Evolutionary conservation across 352 stramenopile genomes (phyloP).

Genomic region (Phytophthora rubi): DNA sequence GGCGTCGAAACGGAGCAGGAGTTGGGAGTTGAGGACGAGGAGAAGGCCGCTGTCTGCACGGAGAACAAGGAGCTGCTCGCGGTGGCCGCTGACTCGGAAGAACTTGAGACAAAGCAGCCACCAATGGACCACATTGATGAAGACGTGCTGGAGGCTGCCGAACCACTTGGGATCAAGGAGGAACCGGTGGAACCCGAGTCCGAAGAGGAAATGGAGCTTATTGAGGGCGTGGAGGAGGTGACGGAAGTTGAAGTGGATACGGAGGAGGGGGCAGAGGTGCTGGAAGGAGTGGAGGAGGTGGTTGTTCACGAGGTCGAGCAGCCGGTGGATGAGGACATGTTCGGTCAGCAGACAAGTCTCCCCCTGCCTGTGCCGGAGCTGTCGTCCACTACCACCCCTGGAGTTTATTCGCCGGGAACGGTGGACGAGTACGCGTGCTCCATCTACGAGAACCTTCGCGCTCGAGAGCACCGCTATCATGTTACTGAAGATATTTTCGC

Average conservation of each 20-base stretch:
- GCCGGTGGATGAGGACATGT: slow-evolving; percentile 24
- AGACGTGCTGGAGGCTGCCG: slow-evolving; percentile 9
- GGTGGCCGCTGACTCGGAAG: slow-evolving; percentile 1
- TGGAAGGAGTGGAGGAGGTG: slow-evolving; percentile 9
- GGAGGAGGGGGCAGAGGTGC: not conserved
- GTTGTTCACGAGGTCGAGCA: slow-evolving; percentile 24
- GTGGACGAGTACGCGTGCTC: slow-evolving; percentile 61
- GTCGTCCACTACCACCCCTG: not conserved
- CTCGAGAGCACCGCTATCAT: slow-evolving; percentile 51
- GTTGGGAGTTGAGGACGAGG: slow-evolving; percentile 21
- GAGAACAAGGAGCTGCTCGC: slow-evolving; percentile 8
- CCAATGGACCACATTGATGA: slow-evolving; percentile 4
- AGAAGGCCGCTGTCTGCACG: slow-evolving; percentile 13
- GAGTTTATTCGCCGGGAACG: slow-evolving; percentile 43
- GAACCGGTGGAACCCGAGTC: slow-evolving; percentile 10
- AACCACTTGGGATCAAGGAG: slow-evolving; percentile 3
- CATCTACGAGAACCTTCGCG: slow-evolving; percentile 60
- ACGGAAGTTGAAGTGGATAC: slow-evolving; percentile 21
- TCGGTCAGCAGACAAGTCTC: slow-evolving; percentile 27
- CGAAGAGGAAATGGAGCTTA: slow-evolving; percentile 19
- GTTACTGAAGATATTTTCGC: slow-evolving; percentile 59
- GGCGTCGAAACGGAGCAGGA: slow-evolving; percentile 13
- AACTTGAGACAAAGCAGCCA: slow-evolving; percentile 25
- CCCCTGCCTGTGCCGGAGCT: slow-evolving; percentile 1
- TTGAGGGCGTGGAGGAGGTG: slow-evolving; percentile 21